Base-by-base conservation (phyloP, 345 rosid genomes). In the Corymbia maculata region DNA sequence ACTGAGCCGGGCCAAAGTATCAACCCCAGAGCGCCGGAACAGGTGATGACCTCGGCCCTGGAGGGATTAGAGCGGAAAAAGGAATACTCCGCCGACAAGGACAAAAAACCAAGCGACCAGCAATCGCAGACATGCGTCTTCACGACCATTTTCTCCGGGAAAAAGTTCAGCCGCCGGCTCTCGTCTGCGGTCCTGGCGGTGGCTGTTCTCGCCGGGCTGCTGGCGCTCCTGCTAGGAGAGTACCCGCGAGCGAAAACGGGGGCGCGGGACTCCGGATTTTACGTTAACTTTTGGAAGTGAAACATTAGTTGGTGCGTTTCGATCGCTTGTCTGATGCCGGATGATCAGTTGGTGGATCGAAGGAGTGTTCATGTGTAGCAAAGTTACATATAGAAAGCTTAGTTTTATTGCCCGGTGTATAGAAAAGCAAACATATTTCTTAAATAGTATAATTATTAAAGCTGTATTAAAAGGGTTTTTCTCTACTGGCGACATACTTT, bases 1-100 rank as follows among this genome's bases (percentile, higher is more conserved):
- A 92, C 90, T 50, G 86, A 86, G 42, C 89, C 91, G 7, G 89
- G 61, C 79, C 89, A 86, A 61, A 92, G 93, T 88, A 64, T 93
- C 90, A 92, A 84, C 86, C 53, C 91, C 88, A 68, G 47, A 53
- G 86, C 15, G 75, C 53, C 84, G 49, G 32, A 75, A 75, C 84
- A 42, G 21, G 45, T 4, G 49, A 10, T 42, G 10, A 42, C 7
- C 26, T 75, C 84, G 28, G 85, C 70, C 53, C 64, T 11, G 28
- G 61, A 13, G 17, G 14, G 36, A 30, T 57, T 28, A 44, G 84
- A 75, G 84, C 84, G 19, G 84, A 75, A 32, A 26, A 45, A 86
- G 85, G 61, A 88, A 51, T 4, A 26, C 79, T 16, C 86, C 5
- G 86, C 30, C 4, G 22, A 75, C 87, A 88, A 87, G 86, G 64